phyloP scores from a whole-genome alignment of 208 protist species.

The Naegleria fowleri region DNA sequence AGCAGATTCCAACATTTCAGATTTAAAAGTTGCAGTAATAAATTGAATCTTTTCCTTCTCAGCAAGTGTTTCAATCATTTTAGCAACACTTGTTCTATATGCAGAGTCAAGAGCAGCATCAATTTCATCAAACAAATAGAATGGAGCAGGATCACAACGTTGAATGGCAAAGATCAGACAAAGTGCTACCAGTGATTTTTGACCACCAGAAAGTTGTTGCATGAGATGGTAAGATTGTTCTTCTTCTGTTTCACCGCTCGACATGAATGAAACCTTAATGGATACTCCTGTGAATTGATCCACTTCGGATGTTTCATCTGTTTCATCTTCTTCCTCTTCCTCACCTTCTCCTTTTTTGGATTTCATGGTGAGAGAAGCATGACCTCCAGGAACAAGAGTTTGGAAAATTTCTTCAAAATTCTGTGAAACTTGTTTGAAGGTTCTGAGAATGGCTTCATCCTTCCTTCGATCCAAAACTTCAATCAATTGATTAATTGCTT shows the following conservation, averaged over 20 bases:
- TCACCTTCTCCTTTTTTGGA: neutral
- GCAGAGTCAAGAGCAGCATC: slow-evolving; percentile 93
- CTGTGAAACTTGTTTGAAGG: slow-evolving; percentile 91
- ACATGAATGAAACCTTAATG: slow-evolving; percentile 76
- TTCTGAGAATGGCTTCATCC: slow-evolving; percentile 91
- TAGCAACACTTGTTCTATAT: slow-evolving; percentile 79
- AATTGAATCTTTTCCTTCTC: slow-evolving; percentile 82
- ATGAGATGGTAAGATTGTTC: slow-evolving; percentile 56
- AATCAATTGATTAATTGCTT: slow-evolving; percentile 87
- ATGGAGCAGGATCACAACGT: slow-evolving; percentile 94
- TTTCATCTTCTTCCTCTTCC: slow-evolving; percentile 35
- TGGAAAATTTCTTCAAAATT: slow-evolving; percentile 92
- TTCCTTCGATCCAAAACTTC: slow-evolving; percentile 89
- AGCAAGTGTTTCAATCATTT: slow-evolving; percentile 82
- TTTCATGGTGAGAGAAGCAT: slow-evolving; percentile 57
- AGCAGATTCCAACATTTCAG: slow-evolving; percentile 84
- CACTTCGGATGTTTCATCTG: slow-evolving; percentile 25
- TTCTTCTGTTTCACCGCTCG: slow-evolving; percentile 57
- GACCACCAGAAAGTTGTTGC: slow-evolving; percentile 89
- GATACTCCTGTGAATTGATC: slow-evolving; percentile 73
- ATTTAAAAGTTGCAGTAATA: slow-evolving; percentile 94
- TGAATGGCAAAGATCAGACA: slow-evolving; percentile 99
- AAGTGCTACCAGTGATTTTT: slow-evolving; percentile 97
- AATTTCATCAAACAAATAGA: slow-evolving; percentile 99
- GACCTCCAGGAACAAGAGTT: slow-evolving; percentile 84